Evolutionary conservation across 2,329 filamentous ascomycete species (phyloP).

Genomic region (Proliferodiscus dingleyae): DNA sequence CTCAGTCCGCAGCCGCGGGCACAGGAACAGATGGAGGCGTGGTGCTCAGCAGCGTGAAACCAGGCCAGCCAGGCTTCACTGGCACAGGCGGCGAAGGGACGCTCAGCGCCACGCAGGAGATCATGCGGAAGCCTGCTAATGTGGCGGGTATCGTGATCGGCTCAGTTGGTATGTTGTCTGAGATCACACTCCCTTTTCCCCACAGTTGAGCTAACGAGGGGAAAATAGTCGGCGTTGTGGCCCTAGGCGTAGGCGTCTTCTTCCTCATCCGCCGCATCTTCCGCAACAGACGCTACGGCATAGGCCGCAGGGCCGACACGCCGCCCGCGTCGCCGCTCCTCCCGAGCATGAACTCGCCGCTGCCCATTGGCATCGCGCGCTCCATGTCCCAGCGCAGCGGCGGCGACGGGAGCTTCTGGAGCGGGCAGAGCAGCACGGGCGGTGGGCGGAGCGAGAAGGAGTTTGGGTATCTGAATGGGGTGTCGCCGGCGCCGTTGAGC

Average conservation of each 20-base stretch:
- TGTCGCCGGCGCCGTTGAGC: conserved; percentile 4
- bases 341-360: conserved; percentile 3
- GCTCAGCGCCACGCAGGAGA: background rate
- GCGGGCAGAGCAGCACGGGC: background rate
- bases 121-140: conserved; percentile 1
- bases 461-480: background rate
- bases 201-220: background rate
- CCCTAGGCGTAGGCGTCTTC: conserved; percentile 13
- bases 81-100: background rate
- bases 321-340: conserved; percentile 16
- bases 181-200: too few species aligned
- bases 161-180: conserved; percentile 6
- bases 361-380: conserved; percentile 13
- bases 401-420: conserved; percentile 6
- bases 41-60: background rate
- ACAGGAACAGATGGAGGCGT: conserved; percentile 3
- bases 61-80: background rate
- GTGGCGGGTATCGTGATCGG: conserved; percentile 8
- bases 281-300: conserved; percentile 13
- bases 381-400: conserved; percentile 11
- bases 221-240: conserved; percentile 9
- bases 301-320: conserved; percentile 10
- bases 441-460: background rate
- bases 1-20: conserved; percentile 1
- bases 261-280: conserved; percentile 14